Percentiles rank a stretch among this genome's conserved stretches.
phyloP scores from a whole-genome alignment of 495 filamentous ascomycete genomes.

The Coniosporium apollinis region DNA sequence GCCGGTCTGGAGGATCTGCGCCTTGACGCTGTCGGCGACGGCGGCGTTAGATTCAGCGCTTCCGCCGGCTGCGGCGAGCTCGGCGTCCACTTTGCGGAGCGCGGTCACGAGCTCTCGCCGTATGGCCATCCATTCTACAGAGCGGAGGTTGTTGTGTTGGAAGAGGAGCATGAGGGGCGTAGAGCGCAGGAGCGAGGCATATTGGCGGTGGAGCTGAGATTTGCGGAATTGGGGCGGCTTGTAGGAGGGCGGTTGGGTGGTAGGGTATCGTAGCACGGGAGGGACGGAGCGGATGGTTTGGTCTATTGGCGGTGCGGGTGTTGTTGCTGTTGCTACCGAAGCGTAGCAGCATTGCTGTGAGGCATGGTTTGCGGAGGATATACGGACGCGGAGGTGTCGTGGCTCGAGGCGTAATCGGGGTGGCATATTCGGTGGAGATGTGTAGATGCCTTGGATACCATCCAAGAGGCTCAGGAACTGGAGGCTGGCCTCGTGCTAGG shows the following conservation, averaged over 20 bases:
- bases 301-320: constrained; percentile 32
- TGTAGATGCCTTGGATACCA: too few relatives aligned
- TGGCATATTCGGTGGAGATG: too few relatives aligned
- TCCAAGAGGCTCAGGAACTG: too few relatives aligned
- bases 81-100: constrained; percentile 46
- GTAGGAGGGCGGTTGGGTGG: constrained; percentile 75
- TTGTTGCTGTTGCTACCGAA: constrained; percentile 28
- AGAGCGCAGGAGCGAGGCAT: constrained; percentile 82
- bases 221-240: constrained; percentile 75
- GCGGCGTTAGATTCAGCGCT: constrained; percentile 19
- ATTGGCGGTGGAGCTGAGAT: constrained; percentile 84
- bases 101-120: constrained; percentile 63
- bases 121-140: constrained; percentile 73
- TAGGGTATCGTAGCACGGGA: constrained; percentile 39
- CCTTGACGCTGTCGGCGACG: constrained; percentile 41
- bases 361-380: constrained; percentile 3
- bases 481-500: too few relatives aligned
- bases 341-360: constrained; percentile 30
- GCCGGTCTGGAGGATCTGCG: constrained; percentile 72
- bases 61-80: constrained; percentile 28
- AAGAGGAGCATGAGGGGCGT: constrained; percentile 80
- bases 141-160: constrained; percentile 90
- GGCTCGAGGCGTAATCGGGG: constrained; percentile 5
- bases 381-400: constrained; percentile 4
- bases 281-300: constrained; percentile 36